Base-by-base conservation (phyloP, 495 filamentous ascomycete species). In the Penicillium mononematosum region DNA sequence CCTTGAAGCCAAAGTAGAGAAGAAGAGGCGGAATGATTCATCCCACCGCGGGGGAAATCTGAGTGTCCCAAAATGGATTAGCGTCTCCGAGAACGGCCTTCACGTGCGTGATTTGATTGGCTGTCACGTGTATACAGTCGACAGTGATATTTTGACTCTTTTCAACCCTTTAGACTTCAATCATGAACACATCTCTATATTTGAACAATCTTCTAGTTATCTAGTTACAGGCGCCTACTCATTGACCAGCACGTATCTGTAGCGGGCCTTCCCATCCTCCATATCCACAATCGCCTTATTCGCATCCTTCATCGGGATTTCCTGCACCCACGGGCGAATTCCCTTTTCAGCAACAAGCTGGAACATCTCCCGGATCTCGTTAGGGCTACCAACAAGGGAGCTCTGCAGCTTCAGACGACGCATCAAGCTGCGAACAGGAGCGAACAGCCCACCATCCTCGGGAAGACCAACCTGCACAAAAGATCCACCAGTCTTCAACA, bases 341-440 rank as follows among this genome's bases (percentile, higher is more conserved):
- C 79, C 78, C 74, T 92, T 87, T 53, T 88, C 81, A 0, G 74
- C 88, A 12, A 87, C 90, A 55, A 96, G 78, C 47, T 87, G 63
- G 62, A 96, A 69, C 91, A 97, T 95, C 68, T 92, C 87, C 44
- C 82, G 74, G 61, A 94, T 92, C 68, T 94, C 87, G 22, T 61
- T 60, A 1, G 90, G 90, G 24, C 81, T 76, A 3, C 90, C 91
- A 51, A 93, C 89, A 32, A 82, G 58, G n/a, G 82, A 86, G 9
- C 90, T 91, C 16, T 82, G 81, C 24, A 96, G 70, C 70, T 84
- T 91, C 36, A 83, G 62, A 0, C 85, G 84, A 65, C 86, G 90
- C 45, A 63, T 71, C 45, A 95, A 83, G 5, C 88, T 68, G 0
- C 78, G 61, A 48, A 91, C 85, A n/a, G 72, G 71, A 2, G 83